Evolutionary conservation across 1,139 yeast species (phyloP), one percentile per base, ranked within the genome.

Genomic region (Pneumocystis carinii): DNA sequence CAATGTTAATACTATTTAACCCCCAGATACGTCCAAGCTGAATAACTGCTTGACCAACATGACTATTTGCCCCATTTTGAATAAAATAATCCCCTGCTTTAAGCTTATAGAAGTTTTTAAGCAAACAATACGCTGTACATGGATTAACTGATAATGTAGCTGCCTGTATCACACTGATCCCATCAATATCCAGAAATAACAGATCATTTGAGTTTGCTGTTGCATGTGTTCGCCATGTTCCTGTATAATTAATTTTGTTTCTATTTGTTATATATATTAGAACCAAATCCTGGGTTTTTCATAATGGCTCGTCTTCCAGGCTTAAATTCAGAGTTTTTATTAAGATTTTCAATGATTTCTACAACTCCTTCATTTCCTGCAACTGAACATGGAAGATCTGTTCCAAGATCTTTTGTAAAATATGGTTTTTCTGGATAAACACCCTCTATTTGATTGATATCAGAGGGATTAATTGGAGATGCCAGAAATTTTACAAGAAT

Each of bases 1-100:
- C 86, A 61, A 92, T 94, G 66, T 89, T 85, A 69, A 94, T 80
- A 15, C 96, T 87, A 70, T 89, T 88, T 72, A 84, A 74, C 0
- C 96, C 96, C 73, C 86, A 79, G 58, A 85, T 76, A 68, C 82
- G 81, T 42, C 88, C 96, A 65, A 94, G 81, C 74, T 92, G 99
- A 61, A 90, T 80, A 5, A 96, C 97, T 68, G 87, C 86, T 69
- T 90, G 84, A n/a, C 97, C 96, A 14, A 92, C 98, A 29, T 95
- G 95, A 7, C 96, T 88, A 68, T 89, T 92, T 57, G 96, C 97
- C 53, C 97, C 98, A 71, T 92, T 92, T 75, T 92, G 98, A 67
- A 94, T 84, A 69, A 92, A 82, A 96, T 96, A 94, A 73, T 92
- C 97, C 12, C 90, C 92, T 2, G 83, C 71, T 61, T 76, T 69